These are phyloP conservation scores for Talaromyces sp. DNA, from an alignment of 2,329 filamentous ascomycete species.

Conservation along the genomic window DNA sequence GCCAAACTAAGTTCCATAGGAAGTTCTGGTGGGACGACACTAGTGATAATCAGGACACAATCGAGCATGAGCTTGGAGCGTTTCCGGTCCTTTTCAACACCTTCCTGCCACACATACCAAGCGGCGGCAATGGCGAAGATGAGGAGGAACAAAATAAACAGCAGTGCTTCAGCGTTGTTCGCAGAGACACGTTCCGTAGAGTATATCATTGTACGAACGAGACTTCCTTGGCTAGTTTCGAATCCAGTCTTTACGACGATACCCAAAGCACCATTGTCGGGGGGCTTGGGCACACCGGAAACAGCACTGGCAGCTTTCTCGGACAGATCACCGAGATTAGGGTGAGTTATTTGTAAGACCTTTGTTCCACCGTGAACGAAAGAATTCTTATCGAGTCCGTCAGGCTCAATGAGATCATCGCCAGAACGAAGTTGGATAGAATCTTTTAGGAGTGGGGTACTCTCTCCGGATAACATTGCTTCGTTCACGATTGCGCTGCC, in stretches of 20 bases:
- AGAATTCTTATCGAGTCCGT: constrained; percentile 92
- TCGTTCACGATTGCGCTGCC: constrained; percentile 98
- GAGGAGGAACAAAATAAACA: constrained; percentile 95
- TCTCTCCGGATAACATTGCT: constrained; percentile 98
- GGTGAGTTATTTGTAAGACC: constrained; percentile 90
- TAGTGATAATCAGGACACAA: constrained; percentile 95
- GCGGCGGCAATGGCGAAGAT: constrained; percentile 96
- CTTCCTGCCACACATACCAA: constrained; percentile 99
- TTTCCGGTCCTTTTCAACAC: constrained; percentile 90
- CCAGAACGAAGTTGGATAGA: constrained; percentile 85
- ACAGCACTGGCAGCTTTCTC: constrained; percentile 61
- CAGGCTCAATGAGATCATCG: constrained; percentile 75
- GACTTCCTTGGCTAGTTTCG: constrained; percentile 94
- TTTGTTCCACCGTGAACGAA: constrained; percentile 98
- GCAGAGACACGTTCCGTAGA: constrained; percentile 98
- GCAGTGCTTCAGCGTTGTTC: constrained; percentile 91
- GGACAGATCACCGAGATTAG: constrained; percentile 67
- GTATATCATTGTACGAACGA: constrained; percentile 99
- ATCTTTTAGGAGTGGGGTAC: constrained; percentile 93
- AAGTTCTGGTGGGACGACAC: constrained; percentile 94
- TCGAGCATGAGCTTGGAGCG: constrained; percentile 95
- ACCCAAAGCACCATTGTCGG: constrained; percentile 90
- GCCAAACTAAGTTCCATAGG: constrained; percentile 97
- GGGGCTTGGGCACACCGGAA: constrained; percentile 76
- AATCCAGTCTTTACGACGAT: constrained; percentile 97